phyloP scores from a whole-genome alignment of 1,284 basidiomycete genomes.

The Ustilago tritici region DNA sequence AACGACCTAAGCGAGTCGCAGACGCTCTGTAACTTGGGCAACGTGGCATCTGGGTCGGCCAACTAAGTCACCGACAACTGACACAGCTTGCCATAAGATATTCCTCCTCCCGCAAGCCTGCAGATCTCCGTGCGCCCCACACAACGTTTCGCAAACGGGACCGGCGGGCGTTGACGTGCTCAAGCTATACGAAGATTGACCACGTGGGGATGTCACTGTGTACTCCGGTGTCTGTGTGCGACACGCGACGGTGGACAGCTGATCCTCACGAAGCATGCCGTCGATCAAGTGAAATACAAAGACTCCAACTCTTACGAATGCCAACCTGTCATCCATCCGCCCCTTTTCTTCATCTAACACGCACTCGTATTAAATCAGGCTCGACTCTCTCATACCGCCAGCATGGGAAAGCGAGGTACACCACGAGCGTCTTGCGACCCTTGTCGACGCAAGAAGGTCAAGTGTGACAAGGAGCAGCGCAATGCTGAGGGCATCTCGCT shows the following conservation, averaged over 20 bases:
- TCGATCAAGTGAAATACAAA: neutral
- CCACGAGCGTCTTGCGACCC: slow-evolving; percentile 53
- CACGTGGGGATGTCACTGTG: neutral
- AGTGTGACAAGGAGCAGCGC: slow-evolving; percentile 50
- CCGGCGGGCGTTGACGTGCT: neutral
- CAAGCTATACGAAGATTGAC: neutral
- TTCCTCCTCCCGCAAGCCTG: neutral
- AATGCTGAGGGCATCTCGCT: slow-evolving; percentile 43
- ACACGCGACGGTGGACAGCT: neutral
- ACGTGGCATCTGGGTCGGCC: neutral
- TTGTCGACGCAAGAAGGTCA: slow-evolving; percentile 52
- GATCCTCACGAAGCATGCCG: neutral
- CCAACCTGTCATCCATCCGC: neutral
- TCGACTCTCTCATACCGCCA: too few species aligned
- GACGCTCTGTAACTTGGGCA: neutral
- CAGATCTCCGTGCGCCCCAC: slow-evolving; percentile 15
- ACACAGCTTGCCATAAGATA: slow-evolving; percentile 10
- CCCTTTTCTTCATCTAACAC: neutral
- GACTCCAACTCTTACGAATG: neutral
- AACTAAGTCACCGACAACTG: neutral
- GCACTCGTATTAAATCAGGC: too few species aligned
- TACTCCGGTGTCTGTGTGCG: neutral
- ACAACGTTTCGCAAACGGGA: neutral
- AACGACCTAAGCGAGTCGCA: neutral
- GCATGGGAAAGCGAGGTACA: slow-evolving; percentile 49